Conservation (phyloP, 345 rosid species). For the Gossypium rotundifolium region DNA sequence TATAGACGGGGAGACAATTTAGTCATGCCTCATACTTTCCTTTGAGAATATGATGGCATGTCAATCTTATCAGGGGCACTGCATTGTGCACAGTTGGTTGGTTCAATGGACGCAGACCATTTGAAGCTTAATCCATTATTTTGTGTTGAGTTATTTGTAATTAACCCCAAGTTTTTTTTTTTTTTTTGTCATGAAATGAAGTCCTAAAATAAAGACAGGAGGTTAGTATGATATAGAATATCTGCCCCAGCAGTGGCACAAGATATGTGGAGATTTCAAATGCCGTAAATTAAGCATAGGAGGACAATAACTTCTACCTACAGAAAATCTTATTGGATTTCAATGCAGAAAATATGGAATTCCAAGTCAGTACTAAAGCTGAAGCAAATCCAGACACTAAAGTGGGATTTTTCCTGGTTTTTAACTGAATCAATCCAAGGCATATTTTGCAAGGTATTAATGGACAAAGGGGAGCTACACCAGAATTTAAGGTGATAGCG, state of each 20-base stretch:
- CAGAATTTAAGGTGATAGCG: constrained; percentile 5
- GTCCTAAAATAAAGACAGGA: neutral
- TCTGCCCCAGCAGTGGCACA: neutral
- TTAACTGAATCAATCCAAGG: constrained; percentile 1
- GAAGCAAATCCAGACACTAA: neutral
- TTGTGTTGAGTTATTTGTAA: neutral
- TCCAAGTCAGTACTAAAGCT: neutral
- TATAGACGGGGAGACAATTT: neutral
- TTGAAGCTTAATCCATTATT: neutral
- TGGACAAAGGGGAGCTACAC: neutral
- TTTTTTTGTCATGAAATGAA: neutral
- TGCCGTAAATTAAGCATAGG: constrained; percentile 1
- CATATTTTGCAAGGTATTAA: neutral
- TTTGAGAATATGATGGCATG: neutral
- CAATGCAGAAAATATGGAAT: neutral
- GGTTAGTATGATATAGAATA: neutral
- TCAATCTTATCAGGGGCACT: constrained; percentile 1
- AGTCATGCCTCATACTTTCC: constrained; percentile 1
- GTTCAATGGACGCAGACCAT: constrained; percentile 6
- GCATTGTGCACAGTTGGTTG: neutral
- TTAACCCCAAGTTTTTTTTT: neutral
- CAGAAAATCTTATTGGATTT: constrained; percentile 4
- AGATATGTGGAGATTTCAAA: neutral
- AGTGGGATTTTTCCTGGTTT: too few relatives aligned
- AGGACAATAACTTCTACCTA: neutral